Evolutionary conservation across 2,329 filamentous ascomycete species (phyloP), one percentile per base, ranked within the genome.

Genomic region (Diplodia corticola): DNA sequence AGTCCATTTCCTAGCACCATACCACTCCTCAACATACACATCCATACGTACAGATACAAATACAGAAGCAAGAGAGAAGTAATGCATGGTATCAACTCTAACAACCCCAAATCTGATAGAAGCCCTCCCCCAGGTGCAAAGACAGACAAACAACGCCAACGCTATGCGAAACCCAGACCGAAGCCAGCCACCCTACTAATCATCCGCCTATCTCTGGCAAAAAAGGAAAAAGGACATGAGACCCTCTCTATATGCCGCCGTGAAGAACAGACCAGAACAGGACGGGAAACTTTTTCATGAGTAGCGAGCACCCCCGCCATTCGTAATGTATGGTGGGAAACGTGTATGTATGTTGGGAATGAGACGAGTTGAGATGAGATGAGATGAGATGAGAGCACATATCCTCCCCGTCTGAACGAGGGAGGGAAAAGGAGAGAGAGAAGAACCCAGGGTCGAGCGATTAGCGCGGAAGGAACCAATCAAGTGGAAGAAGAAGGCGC

Each of bases 91-190:
- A 57, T 57, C 54, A 20, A 12, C 33, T 57, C 37, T 44, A 44
- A 9, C 40, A 44, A 44, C 40, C 35, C 6, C 35, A 54, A 40
- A 26, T 0, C n/a, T n/a, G n/a, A 44, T 13, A 22, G 24, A 44
- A 22, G 26, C 3, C 22, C 53, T 13, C 26, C 30, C 30, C 12
- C 13, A 30, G 22, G 13, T 7, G 10, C 3, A 26, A 26, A 50
- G 12, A 24, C 24, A 67, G 6, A 28, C 28, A 20, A 20, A 44
- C 40, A 44, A 65, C 66, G 60, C 66, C 66, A 48, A 65, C 66
- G 66, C 66, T 67, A 57, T 57, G 54, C 54, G 40, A 12, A 35
- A 57, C 22, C 35, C 35, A 10, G 24, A 22, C 54, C 22, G 13
- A 30, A 57, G 13, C 33, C 22, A 9, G 15, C 24, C 35, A 4